Base-by-base conservation (phyloP, 306 rosid genomes). In the Prinsepia uniflora region DNA sequence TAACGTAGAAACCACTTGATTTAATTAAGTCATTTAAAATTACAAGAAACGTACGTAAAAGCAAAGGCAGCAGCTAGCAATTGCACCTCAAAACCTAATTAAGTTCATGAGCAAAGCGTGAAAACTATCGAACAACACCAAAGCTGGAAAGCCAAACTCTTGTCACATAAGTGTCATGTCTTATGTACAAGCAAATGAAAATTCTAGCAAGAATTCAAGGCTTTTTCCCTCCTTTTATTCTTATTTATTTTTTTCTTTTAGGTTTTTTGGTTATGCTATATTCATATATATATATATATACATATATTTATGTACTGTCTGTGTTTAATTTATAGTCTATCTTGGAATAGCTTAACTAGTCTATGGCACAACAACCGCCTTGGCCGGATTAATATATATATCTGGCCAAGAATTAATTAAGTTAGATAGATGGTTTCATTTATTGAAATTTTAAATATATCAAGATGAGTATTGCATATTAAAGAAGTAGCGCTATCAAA, bases 81-180 rank as follows among this genome's bases (percentile, higher is more conserved):
- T 73, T 73, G n/a, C 22, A 43, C 64, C 55, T 3, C 71, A 24
- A 62, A 52, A 24, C 43, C 55, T 43, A 24, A 24, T 24, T 24
- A 17, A 64, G 44, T 24, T 55, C 77, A 73, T 48, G 71, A 41
- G 34, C 6, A 42, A 50, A 64, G 65, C 36, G 65, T 73, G 77
- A 59, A 59, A 24, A 72, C 67, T 41, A 18, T 41, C 63, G 8
- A 63, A 64, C 47, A 24, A 41, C 39, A 52, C 71, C 64, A 73
- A 63, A 73, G 15, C 8, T 9, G 5, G 44, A 54, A 73, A 64
- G 46, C 10, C 62, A 52, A 63, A 39, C 9, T 17, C 44, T 4
- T 10, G 24, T 41, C 18, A 4, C 42, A 42, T 17, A 30, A 30
- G 13, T 30, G 4, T 20, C 10, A 15, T 55, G 4, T 12, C 22